Conservation (phyloP, 169 alveolate species). For the Plasmodium gonderi region DNA sequence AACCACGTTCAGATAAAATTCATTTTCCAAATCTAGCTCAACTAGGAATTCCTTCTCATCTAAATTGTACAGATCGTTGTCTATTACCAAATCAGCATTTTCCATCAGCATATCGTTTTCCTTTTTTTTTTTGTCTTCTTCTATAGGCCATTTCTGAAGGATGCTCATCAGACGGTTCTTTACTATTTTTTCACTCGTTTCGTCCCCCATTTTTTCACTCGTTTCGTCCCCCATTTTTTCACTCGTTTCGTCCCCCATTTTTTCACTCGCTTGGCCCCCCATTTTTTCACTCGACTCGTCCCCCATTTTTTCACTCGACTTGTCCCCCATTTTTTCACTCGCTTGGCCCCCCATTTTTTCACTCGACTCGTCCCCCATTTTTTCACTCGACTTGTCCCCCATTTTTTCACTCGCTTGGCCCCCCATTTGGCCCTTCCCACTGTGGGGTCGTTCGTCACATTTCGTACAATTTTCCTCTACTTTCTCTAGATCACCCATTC, state of each 20-base stretch:
- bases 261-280: neutral
- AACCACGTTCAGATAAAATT: constrained; percentile 34
- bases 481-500: too few relatives aligned
- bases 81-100: constrained; percentile 26
- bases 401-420: too few relatives aligned
- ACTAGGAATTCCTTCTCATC: constrained; percentile 30
- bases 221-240: neutral
- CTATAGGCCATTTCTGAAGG: neutral
- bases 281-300: neutral
- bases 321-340: neutral
- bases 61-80: constrained; percentile 20
- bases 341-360: neutral
- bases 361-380: too few relatives aligned
- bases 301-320: neutral
- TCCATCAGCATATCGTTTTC: constrained; percentile 5
- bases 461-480: too few relatives aligned
- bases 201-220: neutral
- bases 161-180: neutral
- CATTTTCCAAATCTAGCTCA: constrained; percentile 32
- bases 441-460: too few relatives aligned
- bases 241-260: neutral
- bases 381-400: too few relatives aligned
- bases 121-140: neutral
- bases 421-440: too few relatives aligned
- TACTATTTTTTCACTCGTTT: neutral